A percentile compares a stretch with the other conserved stretches of the same genome.
phyloP scores from a whole-genome alignment of 768 basidiomycete genomes.

The Mrakia blollopis region DNA sequence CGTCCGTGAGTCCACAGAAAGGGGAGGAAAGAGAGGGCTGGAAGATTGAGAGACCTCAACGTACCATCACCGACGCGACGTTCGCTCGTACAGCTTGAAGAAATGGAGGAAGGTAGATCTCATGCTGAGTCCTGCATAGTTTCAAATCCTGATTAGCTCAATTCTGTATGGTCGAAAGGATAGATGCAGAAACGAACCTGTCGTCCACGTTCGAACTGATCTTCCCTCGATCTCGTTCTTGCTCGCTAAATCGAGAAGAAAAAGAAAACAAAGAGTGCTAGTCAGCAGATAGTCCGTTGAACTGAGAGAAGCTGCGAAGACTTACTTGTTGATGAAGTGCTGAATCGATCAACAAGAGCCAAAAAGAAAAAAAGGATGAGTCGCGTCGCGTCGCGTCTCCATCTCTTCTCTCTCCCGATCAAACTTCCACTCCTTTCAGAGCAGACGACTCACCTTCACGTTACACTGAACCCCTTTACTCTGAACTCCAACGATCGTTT shows the following conservation, averaged over 20 bases:
- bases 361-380: neutral
- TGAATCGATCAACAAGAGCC: neutral
- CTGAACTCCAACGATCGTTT: slow-evolving; percentile 59
- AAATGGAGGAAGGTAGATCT: slow-evolving; percentile 48
- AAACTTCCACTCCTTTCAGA: neutral
- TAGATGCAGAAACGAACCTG: slow-evolving; percentile 27
- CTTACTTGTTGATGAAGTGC: slow-evolving; percentile 47
- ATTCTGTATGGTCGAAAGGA: too few species aligned
- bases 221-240: slow-evolving; percentile 46
- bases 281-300: neutral
- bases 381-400: neutral
- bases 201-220: slow-evolving; percentile 68
- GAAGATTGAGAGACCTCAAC: slow-evolving; percentile 53
- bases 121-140: slow-evolving; percentile 58
- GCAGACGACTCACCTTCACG: slow-evolving; percentile 49
- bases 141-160: too few species aligned
- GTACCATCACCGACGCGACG: slow-evolving; percentile 59
- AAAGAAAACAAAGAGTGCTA: too few species aligned
- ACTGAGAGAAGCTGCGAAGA: slow-evolving; percentile 38
- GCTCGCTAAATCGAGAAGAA: slow-evolving; percentile 21
- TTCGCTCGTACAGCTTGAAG: slow-evolving; percentile 58
- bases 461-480: slow-evolving; percentile 49
- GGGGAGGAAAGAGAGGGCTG: neutral
- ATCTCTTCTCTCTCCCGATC: neutral
- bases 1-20: too few species aligned